Percentiles rank a stretch among this genome's conserved stretches.
phyloP scores from a whole-genome alignment of 352 stramenopile genomes.

The Globisporangium paroecandrum region DNA sequence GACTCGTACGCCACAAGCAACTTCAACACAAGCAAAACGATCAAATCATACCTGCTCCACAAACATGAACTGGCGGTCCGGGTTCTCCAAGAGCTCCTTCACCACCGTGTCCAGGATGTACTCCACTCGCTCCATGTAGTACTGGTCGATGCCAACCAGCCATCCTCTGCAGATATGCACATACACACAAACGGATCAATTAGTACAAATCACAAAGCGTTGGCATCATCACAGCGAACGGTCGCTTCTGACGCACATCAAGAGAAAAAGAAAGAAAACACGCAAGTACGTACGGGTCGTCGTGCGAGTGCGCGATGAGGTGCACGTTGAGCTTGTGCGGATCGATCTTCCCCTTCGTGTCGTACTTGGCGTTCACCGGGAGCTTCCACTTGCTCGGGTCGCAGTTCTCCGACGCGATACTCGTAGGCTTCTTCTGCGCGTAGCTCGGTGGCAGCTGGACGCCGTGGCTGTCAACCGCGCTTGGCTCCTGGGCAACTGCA shows the following conservation, averaged over 20 bases:
- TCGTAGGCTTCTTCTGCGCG: neutral
- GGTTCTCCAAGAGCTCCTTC: conserved; percentile 83
- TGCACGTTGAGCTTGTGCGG: conserved; percentile 93
- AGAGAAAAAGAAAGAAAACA: neutral
- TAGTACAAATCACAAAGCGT: neutral
- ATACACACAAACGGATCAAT: neutral
- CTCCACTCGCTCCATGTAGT: conserved; percentile 92
- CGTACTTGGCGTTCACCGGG: conserved; percentile 63
- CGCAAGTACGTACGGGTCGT: conserved; percentile 74
- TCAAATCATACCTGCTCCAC: conserved; percentile 72
- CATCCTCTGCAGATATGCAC: conserved; percentile 57
- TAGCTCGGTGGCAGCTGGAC: conserved; percentile 4
- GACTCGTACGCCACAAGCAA: neutral
- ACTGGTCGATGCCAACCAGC: conserved; percentile 97
- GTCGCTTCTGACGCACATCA: neutral
- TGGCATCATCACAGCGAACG: neutral
- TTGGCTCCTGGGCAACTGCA: neutral
- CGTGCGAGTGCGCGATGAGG: conserved; percentile 95
- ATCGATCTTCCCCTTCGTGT: conserved; percentile 47
- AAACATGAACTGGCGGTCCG: conserved; percentile 93
- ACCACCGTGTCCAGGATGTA: conserved; percentile 95
- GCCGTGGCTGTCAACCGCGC: conserved; percentile 17
- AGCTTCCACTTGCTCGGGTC: conserved; percentile 67
- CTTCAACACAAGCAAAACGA: neutral
- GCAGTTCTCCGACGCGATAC: conserved; percentile 18